phyloP scores from a whole-genome alignment of 768 basidiomycete genomes.

The Paxillus rubicundulus region DNA sequence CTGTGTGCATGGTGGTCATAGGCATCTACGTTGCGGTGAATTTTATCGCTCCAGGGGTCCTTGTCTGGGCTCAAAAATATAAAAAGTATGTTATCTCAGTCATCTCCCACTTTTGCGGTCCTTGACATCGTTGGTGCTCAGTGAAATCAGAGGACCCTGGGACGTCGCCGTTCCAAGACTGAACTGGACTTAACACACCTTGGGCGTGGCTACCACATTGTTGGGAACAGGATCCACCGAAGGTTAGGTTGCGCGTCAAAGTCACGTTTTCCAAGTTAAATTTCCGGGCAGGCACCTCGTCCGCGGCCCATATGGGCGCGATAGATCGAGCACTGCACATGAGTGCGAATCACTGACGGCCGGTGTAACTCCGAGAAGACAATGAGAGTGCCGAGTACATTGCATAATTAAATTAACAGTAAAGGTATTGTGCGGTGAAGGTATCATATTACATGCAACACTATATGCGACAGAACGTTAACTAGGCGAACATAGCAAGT shows the following conservation, averaged over 20 bases:
- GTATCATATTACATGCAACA: slow-evolving; percentile 41
- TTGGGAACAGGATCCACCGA: slow-evolving; percentile 27
- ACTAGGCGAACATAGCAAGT: slow-evolving; percentile 32
- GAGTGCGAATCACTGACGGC: not conserved
- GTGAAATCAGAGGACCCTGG: slow-evolving; percentile 89
- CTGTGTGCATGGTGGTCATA: slow-evolving; percentile 52
- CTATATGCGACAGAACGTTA: slow-evolving; percentile 34
- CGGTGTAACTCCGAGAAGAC: slow-evolving; percentile 11
- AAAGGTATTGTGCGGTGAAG: slow-evolving; percentile 25
- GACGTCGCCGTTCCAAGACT: slow-evolving; percentile 80
- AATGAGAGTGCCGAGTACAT: slow-evolving; percentile 1
- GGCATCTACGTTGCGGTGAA: slow-evolving; percentile 54
- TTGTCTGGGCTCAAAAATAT: slow-evolving; percentile 84
- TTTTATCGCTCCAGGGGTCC: slow-evolving; percentile 68
- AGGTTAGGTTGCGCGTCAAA: slow-evolving; percentile 11
- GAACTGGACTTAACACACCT: slow-evolving; percentile 37
- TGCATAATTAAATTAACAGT: slow-evolving; percentile 6
- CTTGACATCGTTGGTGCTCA: slow-evolving; percentile 31
- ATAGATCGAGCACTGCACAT: slow-evolving; percentile 1
- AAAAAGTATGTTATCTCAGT: slow-evolving; percentile 63
- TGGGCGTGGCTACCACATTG: slow-evolving; percentile 24
- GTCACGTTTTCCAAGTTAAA: slow-evolving; percentile 16
- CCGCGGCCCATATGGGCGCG: slow-evolving; percentile 23
- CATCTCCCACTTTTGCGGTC: slow-evolving; percentile 10
- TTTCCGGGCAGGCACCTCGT: slow-evolving; percentile 25